phyloP scores from a whole-genome alignment of 257 asterid genomes.

The Ilex asprella region DNA sequence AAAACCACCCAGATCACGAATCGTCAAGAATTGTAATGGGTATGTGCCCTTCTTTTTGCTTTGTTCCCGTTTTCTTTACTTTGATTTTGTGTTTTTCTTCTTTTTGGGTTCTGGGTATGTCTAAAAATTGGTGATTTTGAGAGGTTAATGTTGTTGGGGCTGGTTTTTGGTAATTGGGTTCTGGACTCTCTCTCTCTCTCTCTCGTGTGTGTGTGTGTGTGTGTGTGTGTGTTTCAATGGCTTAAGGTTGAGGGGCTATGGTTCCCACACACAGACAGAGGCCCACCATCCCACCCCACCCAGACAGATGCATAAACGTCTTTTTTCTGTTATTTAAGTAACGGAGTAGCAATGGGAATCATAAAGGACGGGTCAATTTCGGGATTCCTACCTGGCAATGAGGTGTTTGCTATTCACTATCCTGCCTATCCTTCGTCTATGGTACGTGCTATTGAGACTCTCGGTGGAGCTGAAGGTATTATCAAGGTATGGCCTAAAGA shows the following conservation, averaged over 20 bases:
- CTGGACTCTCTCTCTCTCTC: background rate
- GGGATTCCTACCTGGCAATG: slow-evolving; percentile 48
- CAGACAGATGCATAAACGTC: background rate
- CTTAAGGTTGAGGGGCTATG: background rate
- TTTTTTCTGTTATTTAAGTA: background rate
- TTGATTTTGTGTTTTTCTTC: background rate
- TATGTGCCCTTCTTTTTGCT: slow-evolving; percentile 19
- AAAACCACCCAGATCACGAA: slow-evolving; percentile 14
- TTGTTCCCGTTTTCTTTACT: slow-evolving; percentile 2
- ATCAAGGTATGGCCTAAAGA: slow-evolving; percentile 39
- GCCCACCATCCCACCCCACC: background rate
- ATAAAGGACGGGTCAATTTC: slow-evolving; percentile 65
- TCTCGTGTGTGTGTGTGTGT: background rate
- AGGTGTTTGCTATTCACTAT: slow-evolving; percentile 63
- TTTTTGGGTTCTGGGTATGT: background rate
- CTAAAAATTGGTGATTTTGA: background rate
- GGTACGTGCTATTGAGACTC: slow-evolving; percentile 74
- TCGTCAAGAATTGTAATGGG: slow-evolving; percentile 40
- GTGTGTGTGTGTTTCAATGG: background rate
- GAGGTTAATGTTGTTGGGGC: background rate
- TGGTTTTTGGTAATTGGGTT: background rate
- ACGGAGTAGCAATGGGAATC: slow-evolving; percentile 41
- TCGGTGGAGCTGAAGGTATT: slow-evolving; percentile 68
- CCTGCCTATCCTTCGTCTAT: slow-evolving; percentile 92
- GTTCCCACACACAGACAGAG: background rate